Evolutionary conservation across 2,329 filamentous ascomycete genomes (phyloP).

Genomic region (Aspergillus hiratsukae): DNA sequence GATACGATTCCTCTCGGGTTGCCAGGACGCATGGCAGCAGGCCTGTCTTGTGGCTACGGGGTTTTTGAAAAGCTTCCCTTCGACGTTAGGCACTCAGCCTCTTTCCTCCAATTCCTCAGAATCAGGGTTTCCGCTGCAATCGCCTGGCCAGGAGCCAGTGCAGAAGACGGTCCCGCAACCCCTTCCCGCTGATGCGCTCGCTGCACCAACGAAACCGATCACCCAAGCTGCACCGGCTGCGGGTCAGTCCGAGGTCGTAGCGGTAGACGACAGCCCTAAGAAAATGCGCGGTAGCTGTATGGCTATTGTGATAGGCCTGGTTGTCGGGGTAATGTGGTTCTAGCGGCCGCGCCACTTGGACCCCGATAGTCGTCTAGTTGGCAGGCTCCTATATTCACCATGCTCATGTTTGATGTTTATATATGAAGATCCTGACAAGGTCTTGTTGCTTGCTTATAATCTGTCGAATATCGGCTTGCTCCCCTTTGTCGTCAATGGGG

Average conservation of each 20-base stretch:
- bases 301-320: conserved; percentile 34
- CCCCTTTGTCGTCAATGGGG: neutral
- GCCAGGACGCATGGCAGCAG: conserved; percentile 29
- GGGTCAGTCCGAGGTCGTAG: conserved; percentile 22
- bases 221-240: conserved; percentile 10
- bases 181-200: neutral
- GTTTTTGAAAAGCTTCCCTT: conserved; percentile 9
- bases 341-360: conserved; percentile 6
- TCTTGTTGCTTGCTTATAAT: neutral
- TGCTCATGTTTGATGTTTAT: neutral
- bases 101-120: conserved; percentile 2
- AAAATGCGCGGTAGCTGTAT: conserved; percentile 33
- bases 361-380: neutral
- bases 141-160: neutral
- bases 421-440: neutral
- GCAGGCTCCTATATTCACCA: neutral
- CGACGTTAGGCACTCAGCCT: neutral
- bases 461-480: neutral
- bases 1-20: conserved; percentile 6
- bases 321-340: conserved; percentile 37
- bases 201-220: conserved; percentile 2
- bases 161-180: neutral
- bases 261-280: conserved; percentile 19
- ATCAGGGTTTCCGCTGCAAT: neutral
- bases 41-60: conserved; percentile 21